Conservation (phyloP, 768 basidiomycete species). For the Lyophyllum decastes region DNA sequence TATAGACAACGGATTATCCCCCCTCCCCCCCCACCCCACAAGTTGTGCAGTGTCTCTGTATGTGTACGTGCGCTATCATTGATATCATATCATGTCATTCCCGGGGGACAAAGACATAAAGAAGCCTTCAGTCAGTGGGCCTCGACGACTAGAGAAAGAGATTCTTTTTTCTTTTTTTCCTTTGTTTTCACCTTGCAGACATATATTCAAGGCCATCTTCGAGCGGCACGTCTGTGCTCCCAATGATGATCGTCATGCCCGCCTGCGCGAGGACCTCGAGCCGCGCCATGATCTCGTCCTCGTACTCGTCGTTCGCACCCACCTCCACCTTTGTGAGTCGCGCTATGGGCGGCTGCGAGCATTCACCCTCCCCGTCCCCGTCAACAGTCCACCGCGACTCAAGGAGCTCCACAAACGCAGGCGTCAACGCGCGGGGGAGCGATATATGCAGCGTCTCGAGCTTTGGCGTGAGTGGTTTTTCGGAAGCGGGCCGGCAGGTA, state of each 20-base stretch:
- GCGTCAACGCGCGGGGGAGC: slow-evolving; percentile 31
- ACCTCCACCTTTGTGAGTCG: slow-evolving; percentile 17
- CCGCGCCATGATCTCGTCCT: slow-evolving; percentile 14
- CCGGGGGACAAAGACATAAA: not conserved
- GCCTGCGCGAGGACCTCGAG: slow-evolving; percentile 18
- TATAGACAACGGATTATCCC: no score
- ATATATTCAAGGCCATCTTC: slow-evolving; percentile 15
- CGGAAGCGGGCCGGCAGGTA: slow-evolving; percentile 29
- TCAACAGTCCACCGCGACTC: slow-evolving; percentile 26
- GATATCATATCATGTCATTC: not conserved
- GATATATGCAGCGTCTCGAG: slow-evolving; percentile 38
- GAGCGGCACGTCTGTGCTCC: slow-evolving; percentile 13
- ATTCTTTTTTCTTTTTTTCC: no score
- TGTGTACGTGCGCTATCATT: not conserved
- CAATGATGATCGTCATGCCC: slow-evolving; percentile 20
- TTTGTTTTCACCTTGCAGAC: slow-evolving; percentile 12
- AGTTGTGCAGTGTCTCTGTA: not conserved
- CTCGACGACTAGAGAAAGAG: no score
- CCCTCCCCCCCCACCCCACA: no score
- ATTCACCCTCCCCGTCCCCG: not conserved
- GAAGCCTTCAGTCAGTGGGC: no score
- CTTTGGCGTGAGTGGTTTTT: slow-evolving; percentile 30
- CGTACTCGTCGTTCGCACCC: slow-evolving; percentile 15
- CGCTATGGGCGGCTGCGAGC: slow-evolving; percentile 6
- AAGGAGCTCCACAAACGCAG: slow-evolving; percentile 36